Evolutionary conservation across 352 stramenopile genomes (phyloP), one percentile per base, ranked within the genome.

Genomic region (Phytophthora chlamydospora): DNA sequence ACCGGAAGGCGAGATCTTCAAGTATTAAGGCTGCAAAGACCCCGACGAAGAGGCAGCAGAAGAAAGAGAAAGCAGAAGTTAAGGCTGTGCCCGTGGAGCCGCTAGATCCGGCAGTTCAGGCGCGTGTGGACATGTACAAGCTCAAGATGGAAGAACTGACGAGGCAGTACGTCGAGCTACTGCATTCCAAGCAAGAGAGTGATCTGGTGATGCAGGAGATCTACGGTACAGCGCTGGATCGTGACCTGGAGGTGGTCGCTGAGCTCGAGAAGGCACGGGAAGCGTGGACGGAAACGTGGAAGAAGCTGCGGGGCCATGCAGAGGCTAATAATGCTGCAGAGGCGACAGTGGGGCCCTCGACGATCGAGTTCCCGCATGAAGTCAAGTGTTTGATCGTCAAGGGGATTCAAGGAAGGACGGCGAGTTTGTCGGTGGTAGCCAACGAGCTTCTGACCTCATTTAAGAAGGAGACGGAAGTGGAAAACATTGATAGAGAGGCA

Each of bases 131-230:
- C 43, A 85, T 68, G 17, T 95, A 93, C 44, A 73, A 85, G 41
- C 62, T 86, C 27, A 93, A 93, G 59, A 85, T 88, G 13, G 72
- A 88, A n/a, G 84, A 91, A 35, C 66, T 93, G 36, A 89, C 81
- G 17, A 57, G 58, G 12, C 55, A 74, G 31, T 89, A 79, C 46
- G 64, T 54, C 12, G 54, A 76, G 16, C 57, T 90, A 12, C 44
- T 80, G 21, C 24, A 58, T 10, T 69, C 72, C 0, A 61, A 58
- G 6, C 43, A 54, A 2, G 57, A 72, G 21, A 68, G 38, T n/a
- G 67, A 73, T 16, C 35, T 41, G 2, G 62, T 90, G n/a, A 62
- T 89, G 53, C 79, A 89, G 38, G 84, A 93, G 34, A 88, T 95
- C 17, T 93, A 90, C 32, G 86, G 86, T 24, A 58, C 80, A 32